phyloP scores from a whole-genome alignment of 2,329 filamentous ascomycete species.

The Sarocladium kiliense region DNA sequence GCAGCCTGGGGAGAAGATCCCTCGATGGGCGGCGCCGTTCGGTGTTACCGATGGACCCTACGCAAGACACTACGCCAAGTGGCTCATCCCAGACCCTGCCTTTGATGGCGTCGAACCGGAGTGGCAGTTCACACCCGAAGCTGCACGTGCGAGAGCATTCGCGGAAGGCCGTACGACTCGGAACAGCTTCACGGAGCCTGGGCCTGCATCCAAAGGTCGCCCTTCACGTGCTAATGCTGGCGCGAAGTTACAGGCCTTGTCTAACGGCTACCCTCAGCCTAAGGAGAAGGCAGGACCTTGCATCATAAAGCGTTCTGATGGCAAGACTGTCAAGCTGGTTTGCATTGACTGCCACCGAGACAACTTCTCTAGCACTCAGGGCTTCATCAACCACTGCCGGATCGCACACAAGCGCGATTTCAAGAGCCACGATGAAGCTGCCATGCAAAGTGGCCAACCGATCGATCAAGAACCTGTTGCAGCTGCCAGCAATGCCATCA shows the following conservation, averaged over 20 bases:
- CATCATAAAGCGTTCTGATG: constrained; percentile 80
- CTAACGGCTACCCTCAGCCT: constrained; percentile 64
- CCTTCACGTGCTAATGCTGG: constrained; percentile 44
- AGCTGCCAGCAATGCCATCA: constrained; percentile 11
- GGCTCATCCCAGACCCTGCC: constrained; percentile 82
- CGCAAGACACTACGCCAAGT: constrained; percentile 88
- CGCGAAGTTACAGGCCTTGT: constrained; percentile 63
- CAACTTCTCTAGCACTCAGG: constrained; percentile 93
- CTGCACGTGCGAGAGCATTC: constrained; percentile 35
- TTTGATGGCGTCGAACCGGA: constrained; percentile 68
- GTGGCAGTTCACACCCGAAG: constrained; percentile 35
- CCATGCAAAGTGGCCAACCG: constrained; percentile 77
- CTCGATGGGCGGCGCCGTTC: constrained; percentile 79
- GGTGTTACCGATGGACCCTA: constrained; percentile 91
- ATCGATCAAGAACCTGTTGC: constrained; percentile 48
- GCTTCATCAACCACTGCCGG: constrained; percentile 98
- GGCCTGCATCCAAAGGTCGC: constrained; percentile 43
- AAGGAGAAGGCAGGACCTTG: constrained; percentile 81
- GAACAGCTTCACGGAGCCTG: constrained; percentile 52
- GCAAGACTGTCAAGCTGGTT: constrained; percentile 80
- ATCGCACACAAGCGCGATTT: constrained; percentile 92
- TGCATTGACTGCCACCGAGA: constrained; percentile 84
- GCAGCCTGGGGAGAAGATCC: constrained; percentile 57
- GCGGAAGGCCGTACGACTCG: constrained; percentile 74
- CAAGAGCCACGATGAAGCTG: constrained; percentile 93